Base-by-base conservation (phyloP, 176 grass and related monocot species). In the Bolboschoenus planiculmis region DNA sequence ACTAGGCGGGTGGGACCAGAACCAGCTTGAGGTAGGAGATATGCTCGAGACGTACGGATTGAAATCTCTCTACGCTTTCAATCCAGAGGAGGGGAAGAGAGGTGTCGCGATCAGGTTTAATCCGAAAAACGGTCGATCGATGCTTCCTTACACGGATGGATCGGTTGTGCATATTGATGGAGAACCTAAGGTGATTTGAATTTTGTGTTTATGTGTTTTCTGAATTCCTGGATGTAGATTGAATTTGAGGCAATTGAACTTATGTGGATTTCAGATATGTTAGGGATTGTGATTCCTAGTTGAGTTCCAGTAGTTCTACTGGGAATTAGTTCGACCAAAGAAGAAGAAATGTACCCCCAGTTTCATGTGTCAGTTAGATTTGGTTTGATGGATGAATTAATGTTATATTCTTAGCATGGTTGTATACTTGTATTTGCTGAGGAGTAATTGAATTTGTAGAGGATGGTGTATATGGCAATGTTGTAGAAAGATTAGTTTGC, bases 21-120 rank as follows among this genome's bases (percentile, higher is more conserved):
- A 98, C 87, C 95, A 94, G 88, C 90, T 95, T 24, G 95, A 95
- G 79, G 89, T 95, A 4, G 91, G 92, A 13, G 95, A 95, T 83
- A 95, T 98, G 78, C 85, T 95, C 60, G 95, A 95, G 86, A 82
- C 91, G 83, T 80, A 91, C 10, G 92, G 92, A 56, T 88, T 95
- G 86, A 98, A 98, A 89, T 82, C 89, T 53, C 71, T 98, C 60
- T 93, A 88, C 85, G 90, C 87, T 56, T 93, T 91, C 74, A 80
- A 95, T 80, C 79, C 92, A 36, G 89, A 56, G 16, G 62, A 91
- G 56, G 65, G 87, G 78, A 88, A 80, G n/a, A 84, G 92, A 74
- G 87, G 90, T 64, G 90, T 93, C 16, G 86, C 92, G 9, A 88
- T 98, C 80, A 87, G 95, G 60, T 98, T 98, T 88, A 84, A 87